Evolutionary conservation across 2,329 filamentous ascomycete species (phyloP), one percentile per base, ranked within the genome.

Genomic region (Pyrenophora seminiperda): DNA sequence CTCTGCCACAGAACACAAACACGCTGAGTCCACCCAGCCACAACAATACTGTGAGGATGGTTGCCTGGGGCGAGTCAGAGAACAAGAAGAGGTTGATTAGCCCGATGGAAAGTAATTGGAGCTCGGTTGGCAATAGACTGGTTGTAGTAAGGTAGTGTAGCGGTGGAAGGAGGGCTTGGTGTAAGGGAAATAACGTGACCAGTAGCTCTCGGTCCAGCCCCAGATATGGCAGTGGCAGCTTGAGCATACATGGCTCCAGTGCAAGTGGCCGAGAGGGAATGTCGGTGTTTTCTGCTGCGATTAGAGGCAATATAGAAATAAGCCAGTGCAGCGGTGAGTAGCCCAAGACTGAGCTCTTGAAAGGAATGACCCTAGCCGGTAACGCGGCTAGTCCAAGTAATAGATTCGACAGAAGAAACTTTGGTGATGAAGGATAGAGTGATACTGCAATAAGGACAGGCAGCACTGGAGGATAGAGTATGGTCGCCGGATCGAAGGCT

Each of bases 401-500:
- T 31, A 96, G 83, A 64, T 94, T 96, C 2, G 89, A 86, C 6
- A 96, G 75, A 15, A 96, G 71, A 10, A 85, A 78, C 13, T 79
- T 78, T 3, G 82, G 78, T 37, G 83, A 84, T 40, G 82, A 80
- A 41, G 81, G 78, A 6, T 86, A 83, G 33, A 96, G 79, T 7
- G 92, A 86, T 4, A 94, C 77, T 1, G 91, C 86, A 20, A 94
- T 87, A 37, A 92, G 79, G 13, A 92, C 75, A 1, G 92, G 90
- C 22, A 96, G 79, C 2, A 86, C 74, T 5, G 88, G 82, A 14
- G 93, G 93, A 68, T 97, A 97, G 49, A 97, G 74, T n/a, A 96
- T 79, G 9, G 92, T 90, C 5, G 93, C 93, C 2, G 91, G 92
- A 66, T 97, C 93, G 73, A 97, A 96, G n/a, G 83, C 81, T 3